A percentile compares a stretch with the other conserved stretches of the same genome.
phyloP scores from a whole-genome alignment of 305 asterid genomes.

The Rubia peregrina region DNA sequence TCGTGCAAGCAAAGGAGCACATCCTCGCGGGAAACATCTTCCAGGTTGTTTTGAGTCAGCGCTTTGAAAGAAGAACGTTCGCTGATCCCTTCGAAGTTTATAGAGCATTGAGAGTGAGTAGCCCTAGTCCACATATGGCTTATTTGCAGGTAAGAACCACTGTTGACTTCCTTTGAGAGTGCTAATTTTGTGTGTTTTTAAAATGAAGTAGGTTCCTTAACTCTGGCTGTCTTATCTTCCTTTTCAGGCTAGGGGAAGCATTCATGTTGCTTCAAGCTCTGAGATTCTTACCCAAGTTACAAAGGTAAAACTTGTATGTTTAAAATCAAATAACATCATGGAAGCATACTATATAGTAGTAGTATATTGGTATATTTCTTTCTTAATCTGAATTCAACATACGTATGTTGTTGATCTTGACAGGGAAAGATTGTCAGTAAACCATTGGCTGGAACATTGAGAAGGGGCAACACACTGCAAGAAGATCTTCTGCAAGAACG shows the following conservation, averaged over 20 bases:
- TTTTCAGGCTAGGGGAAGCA: slow-evolving; percentile 74
- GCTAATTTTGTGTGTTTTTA: slow-evolving; percentile 9
- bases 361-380: not conserved
- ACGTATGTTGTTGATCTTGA: slow-evolving; percentile 18
- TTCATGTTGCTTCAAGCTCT: slow-evolving; percentile 86
- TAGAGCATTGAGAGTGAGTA: slow-evolving; percentile 80
- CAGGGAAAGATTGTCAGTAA: slow-evolving; percentile 64
- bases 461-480: slow-evolving; percentile 55
- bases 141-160: slow-evolving; percentile 59
- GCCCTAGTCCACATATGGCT: slow-evolving; percentile 89
- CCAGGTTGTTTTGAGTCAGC: slow-evolving; percentile 85
- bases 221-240: slow-evolving; percentile 8
- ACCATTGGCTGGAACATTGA: slow-evolving; percentile 81
- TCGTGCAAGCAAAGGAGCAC: slow-evolving; percentile 72
- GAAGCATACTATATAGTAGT: slow-evolving; percentile 4
- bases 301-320: slow-evolving; percentile 40
- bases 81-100: slow-evolving; percentile 93
- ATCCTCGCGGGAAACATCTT: slow-evolving; percentile 78
- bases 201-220: slow-evolving; percentile 8
- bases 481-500: slow-evolving; percentile 66
- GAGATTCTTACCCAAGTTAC: slow-evolving; percentile 70
- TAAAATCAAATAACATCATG: slow-evolving; percentile 10
- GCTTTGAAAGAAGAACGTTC: slow-evolving; percentile 76
- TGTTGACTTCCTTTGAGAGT: not conserved
- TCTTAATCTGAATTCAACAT: slow-evolving; percentile 4